Evolutionary conservation across 805 yeast species (phyloP), one percentile per base, ranked within the genome.

Genomic region (Candida chauliodis): DNA sequence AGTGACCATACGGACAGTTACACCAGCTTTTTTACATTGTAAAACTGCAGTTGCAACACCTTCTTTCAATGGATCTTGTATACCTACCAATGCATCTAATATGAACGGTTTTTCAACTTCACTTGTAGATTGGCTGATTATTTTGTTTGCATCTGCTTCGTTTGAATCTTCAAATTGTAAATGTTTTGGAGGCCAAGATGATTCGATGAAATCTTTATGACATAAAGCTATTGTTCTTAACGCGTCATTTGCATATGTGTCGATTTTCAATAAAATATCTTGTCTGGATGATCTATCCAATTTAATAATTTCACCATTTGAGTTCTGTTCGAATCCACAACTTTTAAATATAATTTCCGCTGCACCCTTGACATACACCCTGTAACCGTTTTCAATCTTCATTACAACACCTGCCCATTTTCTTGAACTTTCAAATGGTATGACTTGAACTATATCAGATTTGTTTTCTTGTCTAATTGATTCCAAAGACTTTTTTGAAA

Each of bases 1-100:
- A 15, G 99, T 93, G 31, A 93, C 97, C 99, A 93, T 93, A 49
- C 96, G 75, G 14, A 93, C 98, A 17, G 84, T 76, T 17, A 93
- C 98, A 41, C 99, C 98, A 1, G 99, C 98, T 23, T 69, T 69
- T 49, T 78, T 81, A 65, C 99, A 93, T 54, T 84, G 83, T 27
- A 71, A 69, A 20, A 93, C 96, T 1, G 99, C 95, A 30, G 82
- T 80, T n/a, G 79, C 73, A 8, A 93, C 98, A 45, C 96, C 97
- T 4, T 75, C 76, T 51, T 97, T 81, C 42, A 93, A 71, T 0
- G 99, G 99, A 64, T 93, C 99, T 65, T 88, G 91, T 52, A 93
- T 87, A 46, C 98, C 99, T 28, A 90, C 89, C 29, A 91, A 63
- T 37, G 81, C 79, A 54, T 91, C 83, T 27, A 89, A 66, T 2